Evolutionary conservation across 495 filamentous ascomycete genomes (phyloP).

Genomic region (Tirmania nivea): DNA sequence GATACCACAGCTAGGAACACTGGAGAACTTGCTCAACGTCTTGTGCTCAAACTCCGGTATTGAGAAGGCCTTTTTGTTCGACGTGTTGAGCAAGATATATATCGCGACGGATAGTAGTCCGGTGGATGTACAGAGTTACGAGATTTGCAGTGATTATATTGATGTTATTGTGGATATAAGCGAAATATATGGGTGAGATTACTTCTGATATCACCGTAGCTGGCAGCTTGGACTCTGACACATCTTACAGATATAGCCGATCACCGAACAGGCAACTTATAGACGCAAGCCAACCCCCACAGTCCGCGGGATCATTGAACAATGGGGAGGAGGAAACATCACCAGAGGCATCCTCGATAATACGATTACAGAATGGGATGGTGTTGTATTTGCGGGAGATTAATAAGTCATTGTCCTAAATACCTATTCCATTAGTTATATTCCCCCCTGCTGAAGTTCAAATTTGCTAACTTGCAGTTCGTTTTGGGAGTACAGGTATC

Average conservation of each 20-base stretch:
- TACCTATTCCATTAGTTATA: neutral
- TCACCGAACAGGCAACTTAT: too few species aligned
- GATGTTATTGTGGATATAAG: slow-evolving; percentile 92
- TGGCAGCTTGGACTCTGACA: too few species aligned
- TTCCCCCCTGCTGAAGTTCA: neutral
- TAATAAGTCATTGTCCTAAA: slow-evolving; percentile 12
- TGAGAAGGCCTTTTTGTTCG: slow-evolving; percentile 93
- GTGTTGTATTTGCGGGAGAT: slow-evolving; percentile 18
- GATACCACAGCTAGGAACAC: slow-evolving; percentile 73
- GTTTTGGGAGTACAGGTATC: slow-evolving; percentile 9
- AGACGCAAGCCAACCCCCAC: too few species aligned
- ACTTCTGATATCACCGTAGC: neutral
- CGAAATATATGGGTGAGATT: slow-evolving; percentile 54
- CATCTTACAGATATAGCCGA: too few species aligned
- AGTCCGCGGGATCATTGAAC: too few species aligned
- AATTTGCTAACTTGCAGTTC: neutral
- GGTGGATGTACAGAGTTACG: slow-evolving; percentile 79
- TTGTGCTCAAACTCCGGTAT: slow-evolving; percentile 75
- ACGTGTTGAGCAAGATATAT: slow-evolving; percentile 92
- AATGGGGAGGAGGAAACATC: neutral
- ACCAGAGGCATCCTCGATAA: slow-evolving; percentile 15
- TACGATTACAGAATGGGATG: slow-evolving; percentile 18
- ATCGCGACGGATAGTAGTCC: slow-evolving; percentile 87
- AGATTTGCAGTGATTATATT: slow-evolving; percentile 94
- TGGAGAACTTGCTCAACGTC: slow-evolving; percentile 79